Evolutionary conservation across 2,329 filamentous ascomycete species (phyloP).

Genomic region (Botrytis cinerea): DNA sequence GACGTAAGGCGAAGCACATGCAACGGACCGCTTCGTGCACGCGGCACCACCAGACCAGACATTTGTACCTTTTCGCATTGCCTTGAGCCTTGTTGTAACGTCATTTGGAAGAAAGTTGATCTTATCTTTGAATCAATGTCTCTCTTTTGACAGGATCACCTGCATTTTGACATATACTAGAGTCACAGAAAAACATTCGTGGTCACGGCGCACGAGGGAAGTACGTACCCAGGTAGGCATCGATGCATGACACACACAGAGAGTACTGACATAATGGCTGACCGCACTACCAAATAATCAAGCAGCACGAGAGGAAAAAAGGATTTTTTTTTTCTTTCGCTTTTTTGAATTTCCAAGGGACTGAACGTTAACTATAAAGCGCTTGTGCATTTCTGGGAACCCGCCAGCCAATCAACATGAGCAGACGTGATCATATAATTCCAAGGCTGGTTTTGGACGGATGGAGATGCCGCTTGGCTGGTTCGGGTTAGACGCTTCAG

Average conservation of each 20-base stretch:
- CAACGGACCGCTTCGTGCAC: slow-evolving; percentile 18
- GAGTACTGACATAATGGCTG: background rate
- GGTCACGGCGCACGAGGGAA: no score
- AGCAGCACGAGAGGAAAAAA: background rate
- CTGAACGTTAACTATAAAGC: no score
- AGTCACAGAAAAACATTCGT: no score
- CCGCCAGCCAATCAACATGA: background rate
- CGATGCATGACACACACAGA: background rate
- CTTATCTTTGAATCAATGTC: background rate
- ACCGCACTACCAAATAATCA: background rate
- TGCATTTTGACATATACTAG: background rate
- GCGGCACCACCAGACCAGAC: slow-evolving; percentile 8
- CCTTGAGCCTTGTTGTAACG: background rate
- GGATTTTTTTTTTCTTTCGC: no score
- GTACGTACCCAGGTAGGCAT: background rate
- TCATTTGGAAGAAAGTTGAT: background rate
- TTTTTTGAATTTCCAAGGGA: background rate
- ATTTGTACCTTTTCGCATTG: background rate
- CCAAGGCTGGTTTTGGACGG: slow-evolving; percentile 3
- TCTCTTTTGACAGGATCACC: background rate
- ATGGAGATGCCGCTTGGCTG: background rate
- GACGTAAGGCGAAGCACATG: slow-evolving; percentile 3
- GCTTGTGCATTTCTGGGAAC: no score
- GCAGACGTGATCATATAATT: background rate
- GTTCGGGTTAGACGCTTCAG: background rate